Evolutionary conservation across 2,329 filamentous ascomycete species (phyloP).

Genomic region (Verticillium tricorpus): DNA sequence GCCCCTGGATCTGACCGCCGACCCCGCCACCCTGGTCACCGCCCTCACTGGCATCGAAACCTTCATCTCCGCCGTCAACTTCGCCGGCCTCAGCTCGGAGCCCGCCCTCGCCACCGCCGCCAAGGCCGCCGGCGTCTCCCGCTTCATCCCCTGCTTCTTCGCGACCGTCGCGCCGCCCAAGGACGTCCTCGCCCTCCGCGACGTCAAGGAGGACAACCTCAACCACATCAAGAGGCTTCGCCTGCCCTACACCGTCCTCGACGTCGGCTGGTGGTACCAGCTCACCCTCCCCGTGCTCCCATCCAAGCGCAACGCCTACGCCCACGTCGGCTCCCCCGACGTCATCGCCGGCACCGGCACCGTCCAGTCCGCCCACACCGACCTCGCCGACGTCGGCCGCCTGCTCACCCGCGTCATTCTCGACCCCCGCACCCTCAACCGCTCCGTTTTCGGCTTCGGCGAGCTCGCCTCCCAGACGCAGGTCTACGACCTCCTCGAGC

Average conservation of each 20-base stretch:
- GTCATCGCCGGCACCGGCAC: conserved; percentile 41
- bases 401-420: conserved; percentile 45
- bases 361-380: conserved; percentile 35
- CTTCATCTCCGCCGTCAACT: conserved; percentile 37
- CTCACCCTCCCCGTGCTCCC: conserved; percentile 24
- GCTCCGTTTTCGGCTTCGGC: conserved; percentile 42
- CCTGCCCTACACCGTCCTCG: conserved; percentile 52
- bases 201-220: conserved; percentile 43
- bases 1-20: conserved; percentile 34
- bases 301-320: conserved; percentile 34
- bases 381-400: conserved; percentile 46
- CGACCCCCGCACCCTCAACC: conserved; percentile 50
- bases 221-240: conserved; percentile 40
- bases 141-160: conserved; percentile 49
- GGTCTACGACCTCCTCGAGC: conserved; percentile 39
- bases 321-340: conserved; percentile 25
- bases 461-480: conserved; percentile 40
- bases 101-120: conserved; percentile 41
- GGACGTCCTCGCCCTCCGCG: conserved; percentile 21
- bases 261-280: conserved; percentile 57
- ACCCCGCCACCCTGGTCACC: conserved; percentile 12
- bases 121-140: conserved; percentile 42
- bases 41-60: conserved; percentile 22
- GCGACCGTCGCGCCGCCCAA: conserved; percentile 36
- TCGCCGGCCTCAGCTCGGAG: conserved; percentile 31